Base-by-base conservation (phyloP, 2,329 filamentous ascomycete genomes). In the Alternaria triticimaculans region DNA sequence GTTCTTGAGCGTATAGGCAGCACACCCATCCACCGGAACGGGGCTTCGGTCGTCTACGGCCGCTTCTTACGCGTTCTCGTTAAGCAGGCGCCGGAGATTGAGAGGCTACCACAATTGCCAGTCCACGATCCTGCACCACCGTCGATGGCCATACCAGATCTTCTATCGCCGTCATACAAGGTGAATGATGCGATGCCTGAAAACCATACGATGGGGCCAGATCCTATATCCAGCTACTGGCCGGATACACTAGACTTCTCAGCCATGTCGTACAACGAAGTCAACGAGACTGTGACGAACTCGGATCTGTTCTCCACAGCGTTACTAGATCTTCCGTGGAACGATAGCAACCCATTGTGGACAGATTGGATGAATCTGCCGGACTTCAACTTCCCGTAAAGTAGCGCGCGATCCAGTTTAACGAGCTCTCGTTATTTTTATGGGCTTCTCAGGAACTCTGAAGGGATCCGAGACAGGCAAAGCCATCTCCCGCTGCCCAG, bases 1-100 rank as follows among this genome's bases (percentile, higher is more conserved):
- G 89, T 92, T 0, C 79, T 93, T 5, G 89, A 92, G 71, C 86
- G 90, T 23, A 89, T 92, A 37, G 90, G 90, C 6, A 87, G 84
- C 12, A 86, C 87, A 0, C 90, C 90, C 0, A 81, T 83, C 21
- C 91, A 93, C 72, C 83, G 90, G 5, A 89, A 90, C 59, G 90
- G 90, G 0, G 84, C 90, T 2, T 92, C 90, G 0, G 84, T 86
- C 1, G 76, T 89, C 3, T 89, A 88, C 70, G 87, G 87, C 2
- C 81, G 84, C 26, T 87, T 88, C 66, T 72, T 89, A 14, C 82
- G 85, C 12, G 83, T 87, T 15, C 68, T 79, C 6, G 69, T 79
- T 10, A 74, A 74, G 51, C 69, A 76, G 60, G 71, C 76, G 37
- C 72, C 76, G 18, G 62, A 65, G n/a, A 60, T 68, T 45, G 64